Conservation (phyloP, 257 asterid genomes). For the Dorcoceras hygrometricum region DNA sequence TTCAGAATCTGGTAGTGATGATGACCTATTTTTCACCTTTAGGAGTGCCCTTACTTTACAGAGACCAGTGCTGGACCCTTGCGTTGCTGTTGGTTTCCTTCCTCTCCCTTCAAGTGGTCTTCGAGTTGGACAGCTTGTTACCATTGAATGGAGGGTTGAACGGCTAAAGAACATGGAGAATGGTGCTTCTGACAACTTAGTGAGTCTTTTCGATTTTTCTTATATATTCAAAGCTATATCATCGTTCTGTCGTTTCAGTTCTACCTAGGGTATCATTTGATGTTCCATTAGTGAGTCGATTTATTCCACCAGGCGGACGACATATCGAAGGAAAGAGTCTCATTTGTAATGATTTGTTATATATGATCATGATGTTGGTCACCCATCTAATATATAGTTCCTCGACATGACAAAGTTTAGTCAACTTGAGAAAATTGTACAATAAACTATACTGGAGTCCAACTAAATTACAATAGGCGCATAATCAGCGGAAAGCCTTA, state of each 20-base stretch:
- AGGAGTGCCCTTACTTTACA: conserved; percentile 72
- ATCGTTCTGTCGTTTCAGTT: conserved; percentile 5
- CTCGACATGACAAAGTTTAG: conserved; percentile 5
- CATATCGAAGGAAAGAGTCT: not conserved
- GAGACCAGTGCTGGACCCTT: conserved; percentile 91
- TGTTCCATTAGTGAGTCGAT: conserved; percentile 12
- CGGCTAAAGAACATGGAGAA: conserved; percentile 59
- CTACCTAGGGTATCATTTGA: not conserved
- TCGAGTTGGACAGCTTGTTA: conserved; percentile 91
- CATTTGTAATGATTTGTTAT: conserved; percentile 2
- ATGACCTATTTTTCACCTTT: conserved; percentile 54
- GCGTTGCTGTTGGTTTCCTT: conserved; percentile 94
- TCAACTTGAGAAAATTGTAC: not conserved
- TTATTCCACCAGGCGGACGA: not conserved
- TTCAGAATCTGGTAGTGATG: conserved; percentile 36
- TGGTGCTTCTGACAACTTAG: conserved; percentile 44
- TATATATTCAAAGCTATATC: conserved; percentile 8
- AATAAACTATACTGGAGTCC: not conserved
- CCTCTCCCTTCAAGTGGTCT: conserved; percentile 87
- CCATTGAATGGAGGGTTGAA: conserved; percentile 96
- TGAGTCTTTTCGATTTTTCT: conserved; percentile 36
- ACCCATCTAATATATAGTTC: not conserved
- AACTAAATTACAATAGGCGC: not conserved
- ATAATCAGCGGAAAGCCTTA: conserved; percentile 7
- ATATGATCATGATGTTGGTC: conserved; percentile 1